These are phyloP conservation scores for Amaranthus cruentus DNA, from an alignment of 148 eudicot species.

Conservation along the genomic window DNA sequence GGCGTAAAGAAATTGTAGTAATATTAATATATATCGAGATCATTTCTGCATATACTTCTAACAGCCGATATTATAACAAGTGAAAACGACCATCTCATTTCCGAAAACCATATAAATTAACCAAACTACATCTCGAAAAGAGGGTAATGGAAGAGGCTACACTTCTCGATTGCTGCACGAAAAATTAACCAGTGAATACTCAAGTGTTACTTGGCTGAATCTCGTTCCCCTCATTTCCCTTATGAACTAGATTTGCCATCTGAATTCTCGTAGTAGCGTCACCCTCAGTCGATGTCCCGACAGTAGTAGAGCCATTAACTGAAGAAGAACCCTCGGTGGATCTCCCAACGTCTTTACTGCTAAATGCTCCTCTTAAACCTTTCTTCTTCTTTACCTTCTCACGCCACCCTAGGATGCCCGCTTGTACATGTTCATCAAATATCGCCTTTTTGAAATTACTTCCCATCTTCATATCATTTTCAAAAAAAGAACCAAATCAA, in stretches of 20 bases:
- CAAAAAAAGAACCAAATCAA: not conserved
- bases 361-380: constrained; percentile 26
- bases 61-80: not conserved
- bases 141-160: not conserved
- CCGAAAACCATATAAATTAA: not conserved
- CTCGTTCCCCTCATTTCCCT: constrained; percentile 16
- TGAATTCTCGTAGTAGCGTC: constrained; percentile 15
- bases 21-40: not conserved
- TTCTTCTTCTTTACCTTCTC: constrained; percentile 59
- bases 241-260: constrained; percentile 13
- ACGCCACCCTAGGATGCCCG: constrained; percentile 81
- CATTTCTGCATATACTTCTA: not conserved
- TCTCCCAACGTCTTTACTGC: not conserved
- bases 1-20: not conserved
- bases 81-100: not conserved
- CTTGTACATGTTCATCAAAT: constrained; percentile 82
- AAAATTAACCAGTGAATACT: constrained; percentile 5
- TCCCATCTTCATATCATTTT: constrained; percentile 60
- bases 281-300: constrained; percentile 17
- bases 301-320: constrained; percentile 1
- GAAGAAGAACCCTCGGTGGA: constrained; percentile 2
- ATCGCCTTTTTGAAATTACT: constrained; percentile 72
- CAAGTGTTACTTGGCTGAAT: constrained; percentile 16
- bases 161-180: not conserved
- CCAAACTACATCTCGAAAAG: not conserved